Evolutionary conservation across 139 green algal genomes (phyloP).

Genomic region (Coccomyxa sp.): DNA sequence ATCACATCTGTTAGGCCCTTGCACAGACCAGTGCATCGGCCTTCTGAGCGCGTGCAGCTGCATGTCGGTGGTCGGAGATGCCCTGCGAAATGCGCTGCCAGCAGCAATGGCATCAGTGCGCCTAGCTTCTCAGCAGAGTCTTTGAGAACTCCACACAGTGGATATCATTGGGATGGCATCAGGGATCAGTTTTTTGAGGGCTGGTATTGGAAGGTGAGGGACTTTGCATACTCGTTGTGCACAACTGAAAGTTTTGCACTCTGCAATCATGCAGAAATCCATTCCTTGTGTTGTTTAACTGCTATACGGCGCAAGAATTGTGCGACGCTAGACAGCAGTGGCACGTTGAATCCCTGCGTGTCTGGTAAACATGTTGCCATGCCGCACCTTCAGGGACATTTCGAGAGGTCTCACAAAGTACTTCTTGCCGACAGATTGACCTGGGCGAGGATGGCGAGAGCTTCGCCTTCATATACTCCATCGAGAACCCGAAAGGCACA

Average conservation of each 20-base stretch:
- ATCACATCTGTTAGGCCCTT: background rate
- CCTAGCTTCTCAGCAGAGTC: background rate
- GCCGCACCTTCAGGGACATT: too few species aligned
- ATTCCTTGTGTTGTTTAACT: too few species aligned
- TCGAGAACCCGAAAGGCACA: constrained; percentile 78
- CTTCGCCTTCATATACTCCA: constrained; percentile 94
- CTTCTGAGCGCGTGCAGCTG: too few species aligned
- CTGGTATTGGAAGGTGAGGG: constrained; percentile 88
- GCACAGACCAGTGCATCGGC: background rate
- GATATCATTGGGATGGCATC: constrained; percentile 81
- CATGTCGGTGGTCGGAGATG: too few species aligned
- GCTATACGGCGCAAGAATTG: background rate
- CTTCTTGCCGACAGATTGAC: constrained; percentile 67
- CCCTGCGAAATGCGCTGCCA: too few species aligned
- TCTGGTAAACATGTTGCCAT: too few species aligned
- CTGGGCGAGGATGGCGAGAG: constrained; percentile 76
- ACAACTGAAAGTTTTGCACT: background rate
- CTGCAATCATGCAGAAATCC: background rate
- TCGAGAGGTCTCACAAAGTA: background rate
- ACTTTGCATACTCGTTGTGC: background rate
- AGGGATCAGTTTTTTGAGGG: constrained; percentile 88
- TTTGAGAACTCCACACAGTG: constrained; percentile 56
- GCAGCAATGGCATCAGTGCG: background rate
- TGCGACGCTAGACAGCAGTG: too few species aligned
- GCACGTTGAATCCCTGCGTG: background rate